Conservation (phyloP, 2,329 filamentous ascomycete species). For the Arthrobotrys sphaeroides region DNA sequence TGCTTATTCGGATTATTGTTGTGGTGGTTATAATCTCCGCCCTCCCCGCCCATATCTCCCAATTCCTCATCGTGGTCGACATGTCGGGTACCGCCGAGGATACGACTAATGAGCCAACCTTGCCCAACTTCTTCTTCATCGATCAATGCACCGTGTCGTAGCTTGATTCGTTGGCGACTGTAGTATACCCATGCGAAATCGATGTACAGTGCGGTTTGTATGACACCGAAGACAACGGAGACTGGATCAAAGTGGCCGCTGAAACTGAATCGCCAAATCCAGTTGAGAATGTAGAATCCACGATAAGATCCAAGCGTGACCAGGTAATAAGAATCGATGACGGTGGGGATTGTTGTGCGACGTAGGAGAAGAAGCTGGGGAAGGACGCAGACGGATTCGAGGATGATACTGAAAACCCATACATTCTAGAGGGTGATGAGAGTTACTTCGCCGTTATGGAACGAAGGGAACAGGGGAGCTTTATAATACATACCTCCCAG, state of each 20-base stretch:
- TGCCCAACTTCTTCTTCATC: slow-evolving; percentile 87
- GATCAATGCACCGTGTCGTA: slow-evolving; percentile 79
- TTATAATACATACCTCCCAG: neutral
- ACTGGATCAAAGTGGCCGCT: slow-evolving; percentile 73
- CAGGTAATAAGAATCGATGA: slow-evolving; percentile 97
- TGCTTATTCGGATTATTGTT: slow-evolving; percentile 57
- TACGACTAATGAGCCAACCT: slow-evolving; percentile 81
- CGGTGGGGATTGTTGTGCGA: slow-evolving; percentile 93
- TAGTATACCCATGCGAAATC: slow-evolving; percentile 99
- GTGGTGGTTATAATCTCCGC: slow-evolving; percentile 60
- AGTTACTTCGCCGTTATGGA: neutral
- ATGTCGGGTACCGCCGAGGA: slow-evolving; percentile 71
- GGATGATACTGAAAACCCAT: slow-evolving; percentile 88
- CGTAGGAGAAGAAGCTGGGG: slow-evolving; percentile 81
- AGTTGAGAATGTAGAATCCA: slow-evolving; percentile 88
- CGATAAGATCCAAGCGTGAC: slow-evolving; percentile 87
- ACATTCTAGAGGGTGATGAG: slow-evolving; percentile 60
- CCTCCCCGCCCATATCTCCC: slow-evolving; percentile 69
- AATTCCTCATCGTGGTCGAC: slow-evolving; percentile 68
- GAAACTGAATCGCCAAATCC: slow-evolving; percentile 76
- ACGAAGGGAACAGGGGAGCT: neutral
- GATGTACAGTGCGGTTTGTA: slow-evolving; percentile 88
- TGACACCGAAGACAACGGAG: slow-evolving; percentile 78
- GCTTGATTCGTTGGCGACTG: slow-evolving; percentile 90
- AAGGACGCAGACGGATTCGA: slow-evolving; percentile 89